Percentiles rank a stretch among this genome's conserved stretches.
Evolutionary conservation across 2,329 filamentous ascomycete species (phyloP).

Genomic region (Ophiocordyceps camponoti-saundersi): DNA sequence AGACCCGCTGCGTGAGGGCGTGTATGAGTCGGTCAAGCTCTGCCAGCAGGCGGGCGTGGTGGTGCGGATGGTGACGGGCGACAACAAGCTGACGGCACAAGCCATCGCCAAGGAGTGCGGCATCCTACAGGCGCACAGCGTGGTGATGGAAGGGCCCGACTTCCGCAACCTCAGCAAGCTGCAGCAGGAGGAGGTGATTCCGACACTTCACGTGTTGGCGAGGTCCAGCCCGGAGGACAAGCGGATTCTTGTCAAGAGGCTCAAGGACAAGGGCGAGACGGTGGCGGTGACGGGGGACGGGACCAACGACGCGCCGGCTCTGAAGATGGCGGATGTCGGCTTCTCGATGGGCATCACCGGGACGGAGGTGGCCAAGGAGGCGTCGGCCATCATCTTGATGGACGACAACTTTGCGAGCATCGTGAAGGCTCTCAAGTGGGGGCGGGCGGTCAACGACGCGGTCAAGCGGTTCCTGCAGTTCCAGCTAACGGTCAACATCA

Average conservation of each 20-base stretch:
- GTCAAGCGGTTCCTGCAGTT: conserved; percentile 65
- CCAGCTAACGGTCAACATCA: conserved; percentile 80
- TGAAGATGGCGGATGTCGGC: conserved; percentile 67
- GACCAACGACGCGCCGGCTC: conserved; percentile 67
- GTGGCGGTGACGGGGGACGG: conserved; percentile 74
- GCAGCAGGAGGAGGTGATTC: conserved; percentile 51
- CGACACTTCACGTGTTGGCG: conserved; percentile 53
- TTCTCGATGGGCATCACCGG: conserved; percentile 78
- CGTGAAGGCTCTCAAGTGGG: conserved; percentile 70
- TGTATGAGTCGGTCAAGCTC: conserved; percentile 53
- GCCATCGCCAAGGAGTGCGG: conserved; percentile 68
- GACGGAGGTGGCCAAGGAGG: conserved; percentile 73
- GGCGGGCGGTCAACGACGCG: conserved; percentile 58
- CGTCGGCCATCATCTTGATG: conserved; percentile 73
- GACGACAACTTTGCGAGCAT: conserved; percentile 82
- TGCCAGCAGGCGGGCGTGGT: conserved; percentile 64
- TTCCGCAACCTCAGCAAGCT: conserved; percentile 55
- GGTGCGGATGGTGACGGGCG: conserved; percentile 74
- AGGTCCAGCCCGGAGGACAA: conserved; percentile 65
- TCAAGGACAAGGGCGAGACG: conserved; percentile 58
- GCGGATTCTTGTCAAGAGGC: conserved; percentile 50
- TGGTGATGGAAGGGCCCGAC: conserved; percentile 63
- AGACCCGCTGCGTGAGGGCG: conserved; percentile 59
- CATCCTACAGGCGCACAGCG: conserved; percentile 48
- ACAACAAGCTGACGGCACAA: conserved; percentile 64